Evolutionary conservation across 148 eudicot species (phyloP).

Genomic region (Talinum fruticosum): DNA sequence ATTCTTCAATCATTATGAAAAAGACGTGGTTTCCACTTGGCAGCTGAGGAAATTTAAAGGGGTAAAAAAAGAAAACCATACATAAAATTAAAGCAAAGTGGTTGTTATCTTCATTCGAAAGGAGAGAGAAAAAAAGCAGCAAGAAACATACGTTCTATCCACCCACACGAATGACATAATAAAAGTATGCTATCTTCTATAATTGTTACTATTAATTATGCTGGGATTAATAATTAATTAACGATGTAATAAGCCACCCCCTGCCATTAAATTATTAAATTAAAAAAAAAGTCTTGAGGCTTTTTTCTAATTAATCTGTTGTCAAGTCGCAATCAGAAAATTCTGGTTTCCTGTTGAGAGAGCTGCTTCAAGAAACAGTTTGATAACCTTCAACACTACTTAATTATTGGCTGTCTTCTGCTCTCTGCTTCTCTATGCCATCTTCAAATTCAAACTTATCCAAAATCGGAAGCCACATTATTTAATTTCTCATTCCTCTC

Average conservation of each 20-base stretch:
- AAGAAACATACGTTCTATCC: background rate
- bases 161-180: background rate
- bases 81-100: background rate
- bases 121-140: background rate
- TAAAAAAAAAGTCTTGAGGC: background rate
- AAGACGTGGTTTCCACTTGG: slow-evolving; percentile 5
- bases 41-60: background rate
- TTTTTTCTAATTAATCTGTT: background rate
- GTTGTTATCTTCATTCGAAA: background rate
- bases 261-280: background rate
- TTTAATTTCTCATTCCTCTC: too few relatives aligned
- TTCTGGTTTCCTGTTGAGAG: background rate
- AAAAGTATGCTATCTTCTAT: background rate
- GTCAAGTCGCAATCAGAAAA: background rate
- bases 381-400: background rate
- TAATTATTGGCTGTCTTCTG: background rate
- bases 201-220: background rate
- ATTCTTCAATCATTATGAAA: background rate
- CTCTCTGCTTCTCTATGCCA: too few relatives aligned
- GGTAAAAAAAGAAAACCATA: background rate
- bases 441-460: too few relatives aligned
- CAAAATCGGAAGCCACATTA: too few relatives aligned
- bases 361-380: background rate
- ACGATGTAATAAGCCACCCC: background rate
- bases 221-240: background rate